Evolutionary conservation across 1,284 basidiomycete genomes (phyloP), one percentile per base, ranked within the genome.

Genomic region (Apiotrichum porosum): DNA sequence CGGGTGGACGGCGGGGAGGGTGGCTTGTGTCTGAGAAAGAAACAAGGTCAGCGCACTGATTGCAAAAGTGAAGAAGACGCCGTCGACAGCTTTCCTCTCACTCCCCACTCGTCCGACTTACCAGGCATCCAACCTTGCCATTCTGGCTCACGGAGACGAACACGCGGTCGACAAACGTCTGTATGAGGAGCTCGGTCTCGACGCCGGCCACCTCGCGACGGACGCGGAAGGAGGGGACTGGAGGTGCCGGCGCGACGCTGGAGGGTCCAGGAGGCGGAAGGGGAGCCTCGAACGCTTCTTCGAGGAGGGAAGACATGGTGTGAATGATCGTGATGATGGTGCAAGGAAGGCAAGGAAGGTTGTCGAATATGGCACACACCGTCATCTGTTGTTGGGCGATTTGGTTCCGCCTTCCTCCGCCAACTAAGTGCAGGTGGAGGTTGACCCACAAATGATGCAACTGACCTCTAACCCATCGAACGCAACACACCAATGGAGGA

Each of bases 61-160:
- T 33, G 34, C 38, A 47, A n/a, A 23, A n/a, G n/a, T n/a, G n/a
- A n/a, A n/a, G n/a, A n/a, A n/a, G n/a, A n/a, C n/a, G n/a, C n/a
- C n/a, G n/a, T n/a, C n/a, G n/a, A n/a, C n/a, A n/a, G n/a, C n/a
- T n/a, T n/a, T n/a, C n/a, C n/a, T n/a, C n/a, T n/a, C n/a, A n/a
- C n/a, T n/a, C n/a, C n/a, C n/a, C n/a, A n/a, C n/a, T n/a, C n/a
- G n/a, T n/a, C n/a, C n/a, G n/a, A 74, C 75, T 64, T 65, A 92
- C 88, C 73, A 95, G 66, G 63, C 80, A 84, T 47, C 90, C 91
- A 13, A 93, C 83, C 80, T 89, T 91, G 24, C 86, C 87, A 39
- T 62, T 69, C 71, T 94, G 92, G 2, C 89, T 90, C 43, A 95
- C 77, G 23, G 93, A 75, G 17, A 94, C 81, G 18, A 95, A 74